Evolutionary conservation across 1,284 basidiomycete species (phyloP).

Genomic region (Butyriboletus appendiculatus): DNA sequence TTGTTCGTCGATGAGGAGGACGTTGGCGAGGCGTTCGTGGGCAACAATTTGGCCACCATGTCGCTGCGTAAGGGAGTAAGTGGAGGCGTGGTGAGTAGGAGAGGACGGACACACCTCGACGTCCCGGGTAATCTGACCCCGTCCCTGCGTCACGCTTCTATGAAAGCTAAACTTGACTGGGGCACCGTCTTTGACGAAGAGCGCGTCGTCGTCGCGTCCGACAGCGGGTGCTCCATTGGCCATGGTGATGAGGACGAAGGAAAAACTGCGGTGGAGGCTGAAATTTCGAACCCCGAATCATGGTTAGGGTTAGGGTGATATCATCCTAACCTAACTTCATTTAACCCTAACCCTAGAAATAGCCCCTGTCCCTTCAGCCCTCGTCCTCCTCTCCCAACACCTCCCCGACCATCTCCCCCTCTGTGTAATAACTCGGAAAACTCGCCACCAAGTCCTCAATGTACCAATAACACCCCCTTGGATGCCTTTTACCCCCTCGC

Average conservation of each 20-base stretch:
- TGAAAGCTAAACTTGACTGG: constrained; percentile 33
- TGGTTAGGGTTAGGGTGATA: constrained; percentile 32
- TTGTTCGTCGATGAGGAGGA: constrained; percentile 34
- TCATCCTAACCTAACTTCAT: constrained; percentile 12
- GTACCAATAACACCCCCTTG: constrained; percentile 29
- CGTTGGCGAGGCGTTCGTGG: constrained; percentile 22
- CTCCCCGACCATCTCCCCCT: constrained; percentile 7
- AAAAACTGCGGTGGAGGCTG: background rate
- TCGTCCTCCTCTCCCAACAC: constrained; percentile 3
- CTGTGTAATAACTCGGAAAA: constrained; percentile 32
- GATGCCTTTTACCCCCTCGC: constrained; percentile 17
- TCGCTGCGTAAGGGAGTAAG: constrained; percentile 7
- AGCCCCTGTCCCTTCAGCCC: background rate
- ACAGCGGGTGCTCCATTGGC: background rate
- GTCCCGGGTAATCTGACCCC: constrained; percentile 17
- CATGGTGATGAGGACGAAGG: constrained; percentile 9
- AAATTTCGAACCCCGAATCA: constrained; percentile 31
- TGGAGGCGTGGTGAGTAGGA: background rate
- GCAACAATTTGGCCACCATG: constrained; percentile 23
- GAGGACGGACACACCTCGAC: constrained; percentile 19
- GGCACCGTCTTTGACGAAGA: constrained; percentile 27
- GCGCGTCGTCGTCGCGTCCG: constrained; percentile 3
- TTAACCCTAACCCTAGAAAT: background rate
- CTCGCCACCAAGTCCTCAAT: constrained; percentile 26
- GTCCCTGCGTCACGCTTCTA: constrained; percentile 27